Base-by-base conservation (phyloP, 176 grass and related monocot species). In the Calamus simplicifolius region DNA sequence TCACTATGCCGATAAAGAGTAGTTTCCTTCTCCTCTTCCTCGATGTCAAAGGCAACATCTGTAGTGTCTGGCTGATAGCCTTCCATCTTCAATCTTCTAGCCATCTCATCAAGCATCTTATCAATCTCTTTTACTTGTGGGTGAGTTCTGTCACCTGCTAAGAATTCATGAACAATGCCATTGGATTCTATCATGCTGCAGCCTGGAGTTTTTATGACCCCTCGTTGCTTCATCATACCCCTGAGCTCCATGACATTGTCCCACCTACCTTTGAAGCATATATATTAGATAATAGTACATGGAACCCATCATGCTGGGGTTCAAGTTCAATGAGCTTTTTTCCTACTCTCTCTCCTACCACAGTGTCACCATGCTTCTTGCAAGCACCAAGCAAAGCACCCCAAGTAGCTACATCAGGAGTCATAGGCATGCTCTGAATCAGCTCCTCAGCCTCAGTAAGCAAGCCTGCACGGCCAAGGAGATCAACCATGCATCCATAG, bases 401-500 rank as follows among this genome's bases (percentile, higher is more conserved):
- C 90, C 90, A 87, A 49, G 80, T 88, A 69, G 86, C 71, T 52
- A 74, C 80, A 72, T 95, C 86, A 53, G 91, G 82, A 59, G 74
- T 68, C 56, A 96, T 68, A 13, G 86, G 91, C 86, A 95, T 95
- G 64, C 64, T 87, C 54, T 79, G 63, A 70, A 90, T 69, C 57
- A 96, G 72, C 21, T 79, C 77, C 68, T 90, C 86, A 25, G 91
- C 86, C 68, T 96, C 91, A 74, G 58, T 84, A 17, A 96, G 76
- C 69, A 81, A 80, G 30, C 89, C 89, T 67, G 80, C 91, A 77
- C 74, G 83, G 56, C 91, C 83, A 74, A 96, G 64, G 49, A 96
- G 86, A 90, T 96, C 91, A 49, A 96, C 74, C 86, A 96, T 90
- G 79, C 92, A 96, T 72, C 86, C 77, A 38, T 79, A 96, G 59